Base-by-base conservation (phyloP, 345 rosid genomes). In the Gossypium longicalyx region DNA sequence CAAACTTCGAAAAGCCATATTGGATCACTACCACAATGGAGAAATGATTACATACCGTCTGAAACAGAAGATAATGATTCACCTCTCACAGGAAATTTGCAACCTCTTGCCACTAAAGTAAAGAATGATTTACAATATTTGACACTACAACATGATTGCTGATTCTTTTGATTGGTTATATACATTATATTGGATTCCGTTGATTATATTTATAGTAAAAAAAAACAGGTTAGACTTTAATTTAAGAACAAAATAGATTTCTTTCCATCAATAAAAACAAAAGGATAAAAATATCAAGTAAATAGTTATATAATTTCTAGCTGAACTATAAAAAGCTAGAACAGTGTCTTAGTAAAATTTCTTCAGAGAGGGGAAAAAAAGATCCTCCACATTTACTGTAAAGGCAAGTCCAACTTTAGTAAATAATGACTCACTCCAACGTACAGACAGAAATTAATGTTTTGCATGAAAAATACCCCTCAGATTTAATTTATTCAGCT, bases 121-220 rank as follows among this genome's bases (percentile, higher is more conserved):
- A 45, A 11, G 53, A 66, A 45, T 11, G 53, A 66, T 66, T 44
- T 22, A 66, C 49, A 45, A 66, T 45, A 66, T 66, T 66, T 66
- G 53, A 45, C 34, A 12, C 34, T 66, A 45, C 17, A 22, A 45
- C 12, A 2, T 7, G 29, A 66, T 20, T 44, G 34, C 23, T 44
- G 38, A n/a, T 66, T 45, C 17, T 44, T 65, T 17, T 9, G 12
- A 34, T 16, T 63, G 23, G 67, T 38, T 63, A 38, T 63, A 38
- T 63, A 38, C 68, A 41, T 38, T 38, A 63, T 43, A 44, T 44
- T 20, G 34, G 52, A 64, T 19, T 65, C 3, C 13, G 9, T 45
- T 44, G 13, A 66, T 64, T 41, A 64, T 63, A 63, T 41, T 64
- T n/a, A 12, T 20, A 12, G 15, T 22, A 66, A 20, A 66, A 1